These are phyloP conservation scores for Triticum dicoccoides DNA, from an alignment of 176 grass and related monocot species.

Conservation along the genomic window DNA sequence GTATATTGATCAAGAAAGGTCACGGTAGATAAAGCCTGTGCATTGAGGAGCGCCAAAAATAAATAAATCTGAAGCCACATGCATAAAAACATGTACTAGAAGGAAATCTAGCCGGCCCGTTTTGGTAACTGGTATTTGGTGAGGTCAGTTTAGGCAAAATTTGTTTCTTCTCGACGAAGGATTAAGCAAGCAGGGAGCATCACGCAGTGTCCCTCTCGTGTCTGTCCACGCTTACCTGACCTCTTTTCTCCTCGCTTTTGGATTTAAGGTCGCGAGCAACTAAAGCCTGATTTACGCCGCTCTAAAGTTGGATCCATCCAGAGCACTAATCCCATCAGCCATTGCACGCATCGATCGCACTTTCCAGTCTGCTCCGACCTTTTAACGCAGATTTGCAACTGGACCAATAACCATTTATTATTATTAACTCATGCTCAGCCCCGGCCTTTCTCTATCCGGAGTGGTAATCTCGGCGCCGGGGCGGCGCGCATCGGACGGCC, in stretches of 20 bases:
- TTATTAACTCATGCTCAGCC: too few species aligned
- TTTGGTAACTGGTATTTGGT: neutral
- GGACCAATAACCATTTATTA: neutral
- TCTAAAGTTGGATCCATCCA: neutral
- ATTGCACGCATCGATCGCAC: neutral
- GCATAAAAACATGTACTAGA: too few species aligned
- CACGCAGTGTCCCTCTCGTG: neutral
- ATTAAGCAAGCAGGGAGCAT: slow-evolving; percentile 21
- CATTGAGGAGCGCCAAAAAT: too few species aligned
- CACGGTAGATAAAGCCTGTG: too few species aligned
- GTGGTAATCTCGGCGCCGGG: neutral
- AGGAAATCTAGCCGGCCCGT: neutral
- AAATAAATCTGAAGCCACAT: too few species aligned
- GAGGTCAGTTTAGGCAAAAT: slow-evolving; percentile 15
- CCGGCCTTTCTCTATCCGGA: neutral
- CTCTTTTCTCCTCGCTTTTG: neutral
- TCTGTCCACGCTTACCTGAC: neutral
- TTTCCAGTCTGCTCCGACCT: slow-evolving; percentile 17
- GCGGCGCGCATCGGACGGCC: slow-evolving; percentile 1
- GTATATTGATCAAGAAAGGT: too few species aligned
- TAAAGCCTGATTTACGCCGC: neutral
- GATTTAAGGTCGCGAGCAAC: slow-evolving; percentile 20
- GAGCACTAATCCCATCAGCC: neutral
- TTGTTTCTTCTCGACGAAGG: slow-evolving; percentile 56
- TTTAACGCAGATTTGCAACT: slow-evolving; percentile 5